A percentile compares a stretch with the other conserved stretches of the same genome.
These are phyloP conservation scores for Diddensiella transvaalensis DNA, from an alignment of 805 yeast genomes.

Conservation along the genomic window DNA sequence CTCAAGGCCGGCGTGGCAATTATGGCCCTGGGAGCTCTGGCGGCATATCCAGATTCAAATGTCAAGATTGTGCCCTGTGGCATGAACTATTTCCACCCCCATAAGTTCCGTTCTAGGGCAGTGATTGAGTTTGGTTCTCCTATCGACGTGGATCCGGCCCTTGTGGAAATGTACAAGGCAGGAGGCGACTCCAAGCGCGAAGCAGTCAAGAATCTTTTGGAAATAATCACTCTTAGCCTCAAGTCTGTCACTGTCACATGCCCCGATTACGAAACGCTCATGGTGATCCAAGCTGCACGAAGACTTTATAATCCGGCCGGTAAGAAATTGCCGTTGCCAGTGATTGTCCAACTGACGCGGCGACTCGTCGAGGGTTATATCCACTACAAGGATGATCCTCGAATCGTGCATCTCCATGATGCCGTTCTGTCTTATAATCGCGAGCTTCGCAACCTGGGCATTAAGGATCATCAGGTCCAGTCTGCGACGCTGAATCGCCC, in stretches of 20 bases:
- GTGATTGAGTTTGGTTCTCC: slow-evolving; percentile 94
- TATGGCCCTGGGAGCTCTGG: slow-evolving; percentile 96
- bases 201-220: slow-evolving; percentile 70
- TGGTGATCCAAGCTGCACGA: slow-evolving; percentile 88
- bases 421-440: slow-evolving; percentile 70
- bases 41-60: slow-evolving; percentile 65
- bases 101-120: slow-evolving; percentile 91
- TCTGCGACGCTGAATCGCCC: slow-evolving; percentile 48
- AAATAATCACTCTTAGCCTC: slow-evolving; percentile 66
- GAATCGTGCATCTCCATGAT: slow-evolving; percentile 54
- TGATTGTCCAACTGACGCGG: slow-evolving; percentile 88
- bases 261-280: slow-evolving; percentile 83
- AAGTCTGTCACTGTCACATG: slow-evolving; percentile 84
- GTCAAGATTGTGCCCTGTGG: slow-evolving; percentile 95
- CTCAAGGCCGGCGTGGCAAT: slow-evolving; percentile 96
- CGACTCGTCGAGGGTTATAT: slow-evolving; percentile 79
- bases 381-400: slow-evolving; percentile 66
- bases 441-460: slow-evolving; percentile 56
- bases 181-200: slow-evolving; percentile 64
- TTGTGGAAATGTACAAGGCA: slow-evolving; percentile 60
- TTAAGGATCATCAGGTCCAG: slow-evolving; percentile 74
- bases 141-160: slow-evolving; percentile 56
- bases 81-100: slow-evolving; percentile 94
- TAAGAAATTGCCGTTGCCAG: slow-evolving; percentile 68
- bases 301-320: slow-evolving; percentile 77